Conservation (phyloP, 768 basidiomycete species). For the Boletus tylopilopsis region DNA sequence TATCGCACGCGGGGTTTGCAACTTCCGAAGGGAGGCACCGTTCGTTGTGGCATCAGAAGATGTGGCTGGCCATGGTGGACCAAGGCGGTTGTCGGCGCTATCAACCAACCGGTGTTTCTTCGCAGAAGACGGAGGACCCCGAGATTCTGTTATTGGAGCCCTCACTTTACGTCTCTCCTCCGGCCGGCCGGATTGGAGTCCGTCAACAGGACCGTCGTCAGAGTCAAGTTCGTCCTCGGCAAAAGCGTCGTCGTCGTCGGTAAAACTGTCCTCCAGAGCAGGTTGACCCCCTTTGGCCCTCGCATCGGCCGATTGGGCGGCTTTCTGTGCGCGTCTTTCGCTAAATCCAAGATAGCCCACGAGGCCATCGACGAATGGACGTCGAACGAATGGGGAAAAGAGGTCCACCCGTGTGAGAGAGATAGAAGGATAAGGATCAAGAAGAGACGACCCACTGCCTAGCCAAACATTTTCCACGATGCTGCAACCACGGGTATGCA, state of each 20-base stretch:
- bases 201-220: slow-evolving; percentile 29
- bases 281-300: slow-evolving; percentile 35
- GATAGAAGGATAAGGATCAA: background rate
- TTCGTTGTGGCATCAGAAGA: slow-evolving; percentile 14
- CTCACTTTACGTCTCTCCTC: slow-evolving; percentile 28
- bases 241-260: slow-evolving; percentile 31
- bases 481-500: slow-evolving; percentile 79
- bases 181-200: slow-evolving; percentile 14
- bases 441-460: slow-evolving; percentile 49
- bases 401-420: slow-evolving; percentile 11
- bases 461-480: slow-evolving; percentile 71
- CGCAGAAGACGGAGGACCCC: slow-evolving; percentile 12
- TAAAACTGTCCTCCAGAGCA: slow-evolving; percentile 23
- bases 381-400: background rate
- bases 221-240: slow-evolving; percentile 36
- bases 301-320: slow-evolving; percentile 47
- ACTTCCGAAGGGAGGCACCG: slow-evolving; percentile 16
- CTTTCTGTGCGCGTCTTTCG: slow-evolving; percentile 54
- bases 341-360: slow-evolving; percentile 30
- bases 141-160: slow-evolving; percentile 15
- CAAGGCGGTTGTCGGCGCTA: slow-evolving; percentile 15
- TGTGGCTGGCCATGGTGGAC: slow-evolving; percentile 20
- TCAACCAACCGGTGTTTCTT: slow-evolving; percentile 25
- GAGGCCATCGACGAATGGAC: slow-evolving; percentile 1
- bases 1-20: slow-evolving; percentile 21